Evolutionary conservation across 2,329 filamentous ascomycete species (phyloP), one percentile per base, ranked within the genome.

Genomic region (Bimuria novae-zelandiae): DNA sequence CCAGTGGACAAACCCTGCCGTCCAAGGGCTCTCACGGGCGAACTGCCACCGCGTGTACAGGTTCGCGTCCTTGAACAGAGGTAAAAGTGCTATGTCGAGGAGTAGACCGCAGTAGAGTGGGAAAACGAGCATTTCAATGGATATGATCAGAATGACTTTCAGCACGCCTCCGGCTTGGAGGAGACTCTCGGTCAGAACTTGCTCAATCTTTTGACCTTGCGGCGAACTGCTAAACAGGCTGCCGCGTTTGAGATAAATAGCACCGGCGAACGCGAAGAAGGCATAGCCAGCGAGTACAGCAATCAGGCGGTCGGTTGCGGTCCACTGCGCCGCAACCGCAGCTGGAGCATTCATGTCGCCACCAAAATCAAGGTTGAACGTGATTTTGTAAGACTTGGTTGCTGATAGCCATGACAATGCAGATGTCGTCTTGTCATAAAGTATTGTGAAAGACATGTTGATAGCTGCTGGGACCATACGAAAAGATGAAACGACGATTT

Each of bases 41-140:
- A 96, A 99, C 3, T 85, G 78, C 46, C 96, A 77, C 19, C 94
- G 85, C 7, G 90, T 91, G 58, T 83, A 82, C 46, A 97, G 75
- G 0, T 89, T 92, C 0, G 91, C 88, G 56, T 87, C 81, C 59
- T 91, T 88, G 69, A 99, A 99, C 0, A 99, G 81, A 0, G 94
- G 94, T 14, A 99, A 80, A 44, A 97, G 80, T 4, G 94, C 94
- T 40, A 90, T 76, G 70, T 99, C 94, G 29, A 99, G 85, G 1
- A 99, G 82, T 30, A 96, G 80, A 4, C 94, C 94, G 67, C 94
- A 99, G 72, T 99, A 99, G 1, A 99, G 80, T 0, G 94, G 94
- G 68, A 99, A 99, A 6, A 92, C 86, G 30, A 99, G 86, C 94
- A 99, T 99, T 77, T 99, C 94, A 64, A 99, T 99, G 60, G 92